These are phyloP conservation scores for Hypoxylon crocopeplum DNA, from an alignment of 495 filamentous ascomycete species.

Conservation along the genomic window DNA sequence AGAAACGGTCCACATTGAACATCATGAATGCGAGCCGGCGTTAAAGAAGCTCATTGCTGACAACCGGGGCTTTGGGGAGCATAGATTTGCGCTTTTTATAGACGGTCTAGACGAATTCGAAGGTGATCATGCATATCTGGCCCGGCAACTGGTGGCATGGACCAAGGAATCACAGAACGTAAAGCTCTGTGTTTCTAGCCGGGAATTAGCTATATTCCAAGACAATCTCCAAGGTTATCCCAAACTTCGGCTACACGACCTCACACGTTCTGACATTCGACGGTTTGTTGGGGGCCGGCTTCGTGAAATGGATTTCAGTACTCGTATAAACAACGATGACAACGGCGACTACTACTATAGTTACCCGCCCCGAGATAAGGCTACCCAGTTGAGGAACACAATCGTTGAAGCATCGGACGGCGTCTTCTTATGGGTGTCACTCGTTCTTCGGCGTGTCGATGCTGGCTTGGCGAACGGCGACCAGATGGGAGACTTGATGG, in stretches of 20 bases:
- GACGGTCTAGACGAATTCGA: constrained; percentile 52
- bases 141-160: constrained; percentile 22
- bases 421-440: constrained; percentile 47
- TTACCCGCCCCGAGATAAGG: too few species aligned
- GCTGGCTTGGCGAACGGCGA: constrained; percentile 31
- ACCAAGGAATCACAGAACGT: constrained; percentile 27
- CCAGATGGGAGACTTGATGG: constrained; percentile 22
- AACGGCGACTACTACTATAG: not conserved
- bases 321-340: not conserved
- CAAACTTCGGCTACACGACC: constrained; percentile 21
- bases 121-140: constrained; percentile 18
- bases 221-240: constrained; percentile 35
- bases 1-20: constrained; percentile 9
- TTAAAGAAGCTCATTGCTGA: constrained; percentile 15
- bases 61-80: not conserved
- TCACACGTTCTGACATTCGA: constrained; percentile 23
- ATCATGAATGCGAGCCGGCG: constrained; percentile 16
- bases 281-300: constrained; percentile 30
- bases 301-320: constrained; percentile 31
- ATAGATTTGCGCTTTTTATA: constrained; percentile 46
- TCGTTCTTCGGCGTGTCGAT: constrained; percentile 27
- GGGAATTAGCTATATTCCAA: constrained; percentile 47
- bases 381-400: constrained; percentile 6
- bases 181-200: constrained; percentile 54
- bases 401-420: constrained; percentile 42